A percentile compares a stretch with the other conserved stretches of the same genome.
Evolutionary conservation across 2,329 filamentous ascomycete species (phyloP).

Genomic region (Dothideomycetidae sp.): DNA sequence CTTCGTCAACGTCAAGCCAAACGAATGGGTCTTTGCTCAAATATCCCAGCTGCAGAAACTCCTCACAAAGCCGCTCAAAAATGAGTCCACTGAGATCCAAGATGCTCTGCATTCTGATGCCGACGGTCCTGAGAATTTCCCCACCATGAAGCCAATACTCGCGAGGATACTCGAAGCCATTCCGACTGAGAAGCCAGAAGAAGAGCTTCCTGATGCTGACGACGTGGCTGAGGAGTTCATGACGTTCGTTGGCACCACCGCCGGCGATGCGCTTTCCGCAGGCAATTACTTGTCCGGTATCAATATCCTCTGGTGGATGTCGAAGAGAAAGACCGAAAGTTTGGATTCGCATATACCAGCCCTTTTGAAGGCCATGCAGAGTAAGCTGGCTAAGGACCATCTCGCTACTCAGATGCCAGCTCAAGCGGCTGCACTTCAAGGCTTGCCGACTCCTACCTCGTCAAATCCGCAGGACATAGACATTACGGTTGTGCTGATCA

Average conservation of each 20-base stretch:
- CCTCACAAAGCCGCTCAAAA: conserved; percentile 75
- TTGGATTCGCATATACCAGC: conserved; percentile 79
- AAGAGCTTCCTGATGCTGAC: conserved; percentile 55
- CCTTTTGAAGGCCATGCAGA: conserved; percentile 85
- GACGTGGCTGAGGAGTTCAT: conserved; percentile 75
- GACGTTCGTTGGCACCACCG: conserved; percentile 67
- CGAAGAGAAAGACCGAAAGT: conserved; percentile 67
- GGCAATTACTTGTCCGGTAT: conserved; percentile 47
- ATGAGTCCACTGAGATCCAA: conserved; percentile 82
- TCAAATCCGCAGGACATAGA: conserved; percentile 67
- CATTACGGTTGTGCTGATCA: conserved; percentile 78
- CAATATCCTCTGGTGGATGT: conserved; percentile 86
- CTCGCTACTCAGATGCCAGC: conserved; percentile 55
- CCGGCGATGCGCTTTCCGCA: conserved; percentile 66
- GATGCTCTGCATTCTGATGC: conserved; percentile 73
- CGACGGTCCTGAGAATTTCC: conserved; percentile 50
- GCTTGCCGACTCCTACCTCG: conserved; percentile 34
- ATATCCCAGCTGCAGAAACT: conserved; percentile 70
- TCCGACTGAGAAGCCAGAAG: conserved; percentile 61
- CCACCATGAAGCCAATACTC: conserved; percentile 54
- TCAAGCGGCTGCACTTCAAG: conserved; percentile 34
- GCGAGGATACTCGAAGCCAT: conserved; percentile 77
- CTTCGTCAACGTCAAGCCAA: conserved; percentile 70
- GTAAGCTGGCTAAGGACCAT: conserved; percentile 86
- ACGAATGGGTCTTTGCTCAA: conserved; percentile 79